A percentile compares a stretch with the other conserved stretches of the same genome.
Evolutionary conservation across 2,329 filamentous ascomycete species (phyloP).

Genomic region (Scytalidium sp.): DNA sequence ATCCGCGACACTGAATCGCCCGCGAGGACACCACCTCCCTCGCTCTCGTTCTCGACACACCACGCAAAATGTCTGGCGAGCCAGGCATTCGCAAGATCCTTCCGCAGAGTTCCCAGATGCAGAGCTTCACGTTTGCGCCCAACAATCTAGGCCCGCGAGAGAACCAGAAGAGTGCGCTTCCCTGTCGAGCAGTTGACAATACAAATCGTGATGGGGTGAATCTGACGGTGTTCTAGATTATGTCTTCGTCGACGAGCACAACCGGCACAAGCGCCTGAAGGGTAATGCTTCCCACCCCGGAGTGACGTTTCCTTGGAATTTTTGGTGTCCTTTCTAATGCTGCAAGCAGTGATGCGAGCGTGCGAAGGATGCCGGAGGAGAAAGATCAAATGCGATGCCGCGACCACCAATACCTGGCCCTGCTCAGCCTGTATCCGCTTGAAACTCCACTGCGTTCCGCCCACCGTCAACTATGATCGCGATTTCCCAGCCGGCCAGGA

Average conservation of each 20-base stretch:
- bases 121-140: constrained; percentile 73
- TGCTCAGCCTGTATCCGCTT: constrained; percentile 90
- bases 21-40: constrained; percentile 5
- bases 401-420: constrained; percentile 95
- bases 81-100: constrained; percentile 58
- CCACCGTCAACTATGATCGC: constrained; percentile 38
- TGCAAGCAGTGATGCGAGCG: constrained; percentile 81
- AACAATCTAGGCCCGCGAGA: constrained; percentile 62
- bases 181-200: not conserved
- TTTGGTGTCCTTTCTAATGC: constrained; percentile 14
- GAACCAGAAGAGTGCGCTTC: constrained; percentile 75
- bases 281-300: constrained; percentile 49
- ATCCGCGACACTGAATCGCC: not conserved
- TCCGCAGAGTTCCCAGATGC: constrained; percentile 68
- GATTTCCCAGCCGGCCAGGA: constrained; percentile 24
- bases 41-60: constrained; percentile 4
- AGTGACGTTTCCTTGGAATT: not conserved
- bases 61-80: constrained; percentile 58
- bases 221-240: constrained; percentile 64
- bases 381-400: constrained; percentile 98
- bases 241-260: constrained; percentile 98
- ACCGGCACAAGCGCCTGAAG: constrained; percentile 94
- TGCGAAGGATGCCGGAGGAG: constrained; percentile 92
- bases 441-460: constrained; percentile 90
- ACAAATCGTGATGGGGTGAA: not conserved